These are phyloP conservation scores for Coemansia sp. DNA, from an alignment of 192 early-diverging fungal species.

Conservation along the genomic window DNA sequence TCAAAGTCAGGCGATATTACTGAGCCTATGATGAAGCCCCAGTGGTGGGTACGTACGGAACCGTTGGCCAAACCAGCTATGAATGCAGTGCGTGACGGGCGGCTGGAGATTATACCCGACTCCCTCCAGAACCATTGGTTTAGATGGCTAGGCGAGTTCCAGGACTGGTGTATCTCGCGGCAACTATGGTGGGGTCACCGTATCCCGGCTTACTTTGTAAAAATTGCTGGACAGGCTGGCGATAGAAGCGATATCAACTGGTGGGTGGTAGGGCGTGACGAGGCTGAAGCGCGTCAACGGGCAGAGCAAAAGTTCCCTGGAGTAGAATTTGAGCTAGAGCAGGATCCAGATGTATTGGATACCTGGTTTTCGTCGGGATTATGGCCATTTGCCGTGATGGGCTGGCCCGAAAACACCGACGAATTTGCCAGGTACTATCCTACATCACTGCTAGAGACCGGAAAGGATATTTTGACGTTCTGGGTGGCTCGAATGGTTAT, in stretches of 20 bases:
- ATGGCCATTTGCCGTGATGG: slow-evolving; percentile 97
- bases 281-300: slow-evolving; percentile 70
- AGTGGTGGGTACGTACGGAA: slow-evolving; percentile 97
- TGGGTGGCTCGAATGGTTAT: slow-evolving; percentile 99
- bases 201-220: slow-evolving; percentile 92
- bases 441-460: slow-evolving; percentile 89
- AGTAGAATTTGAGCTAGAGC: slow-evolving; percentile 78
- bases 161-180: slow-evolving; percentile 98
- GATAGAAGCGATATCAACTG: slow-evolving; percentile 60
- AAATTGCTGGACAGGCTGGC: slow-evolving; percentile 61
- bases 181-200: slow-evolving; percentile 99
- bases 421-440: slow-evolving; percentile 90
- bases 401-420: slow-evolving; percentile 90
- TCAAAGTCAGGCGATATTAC: slow-evolving; percentile 88
- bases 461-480: slow-evolving; percentile 99
- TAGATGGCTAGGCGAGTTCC: slow-evolving; percentile 91
- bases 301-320: slow-evolving; percentile 80
- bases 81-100: slow-evolving; percentile 74
- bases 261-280: slow-evolving; percentile 86
- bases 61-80: slow-evolving; percentile 82
- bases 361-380: slow-evolving; percentile 99
- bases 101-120: slow-evolving; percentile 79
- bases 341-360: slow-evolving; percentile 96
- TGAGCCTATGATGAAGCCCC: slow-evolving; percentile 97
- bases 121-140: slow-evolving; percentile 93